Evolutionary conservation across 75 land plant genomes (phyloP).

Genomic region (Gnetum montanum): DNA sequence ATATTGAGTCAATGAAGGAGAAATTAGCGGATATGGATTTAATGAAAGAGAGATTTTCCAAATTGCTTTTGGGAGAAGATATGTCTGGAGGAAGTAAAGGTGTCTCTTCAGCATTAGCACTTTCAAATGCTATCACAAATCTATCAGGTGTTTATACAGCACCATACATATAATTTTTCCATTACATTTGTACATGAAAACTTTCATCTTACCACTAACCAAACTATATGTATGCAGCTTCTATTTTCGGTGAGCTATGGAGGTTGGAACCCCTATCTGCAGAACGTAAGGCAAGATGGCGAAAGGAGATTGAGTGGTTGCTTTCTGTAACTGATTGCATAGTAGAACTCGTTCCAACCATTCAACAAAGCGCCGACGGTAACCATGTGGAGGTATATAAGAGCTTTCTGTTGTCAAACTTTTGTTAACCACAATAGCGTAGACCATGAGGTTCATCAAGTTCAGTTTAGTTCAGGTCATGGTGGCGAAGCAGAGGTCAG

Average conservation of each 20-base stretch:
- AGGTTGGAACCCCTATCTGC: conserved; percentile 47
- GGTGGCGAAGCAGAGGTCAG: conserved; percentile 58
- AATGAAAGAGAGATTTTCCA: conserved; percentile 64
- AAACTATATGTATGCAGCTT: conserved; percentile 27
- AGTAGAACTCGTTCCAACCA: conserved; percentile 63
- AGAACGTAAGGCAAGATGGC: conserved; percentile 46
- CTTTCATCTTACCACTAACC: neutral
- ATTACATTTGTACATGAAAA: no score
- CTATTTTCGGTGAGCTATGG: conserved; percentile 58
- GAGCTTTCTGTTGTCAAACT: neutral
- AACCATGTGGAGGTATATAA: conserved; percentile 54
- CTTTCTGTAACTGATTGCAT: conserved; percentile 54
- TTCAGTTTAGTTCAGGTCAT: conserved; percentile 47
- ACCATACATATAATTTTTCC: neutral
- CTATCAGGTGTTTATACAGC: conserved; percentile 31
- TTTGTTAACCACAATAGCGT: neutral
- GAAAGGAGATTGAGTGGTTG: conserved; percentile 61
- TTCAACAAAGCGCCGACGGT: conserved; percentile 45
- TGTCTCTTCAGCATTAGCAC: conserved; percentile 56
- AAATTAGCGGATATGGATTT: conserved; percentile 36
- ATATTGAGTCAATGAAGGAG: neutral
- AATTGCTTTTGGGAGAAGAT: conserved; percentile 63
- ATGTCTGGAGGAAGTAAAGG: conserved; percentile 71
- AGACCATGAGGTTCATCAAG: neutral
- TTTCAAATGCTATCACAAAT: conserved; percentile 67